phyloP scores from a whole-genome alignment of 2,329 filamentous ascomycete species.

The Paracamarosporium sp. region DNA sequence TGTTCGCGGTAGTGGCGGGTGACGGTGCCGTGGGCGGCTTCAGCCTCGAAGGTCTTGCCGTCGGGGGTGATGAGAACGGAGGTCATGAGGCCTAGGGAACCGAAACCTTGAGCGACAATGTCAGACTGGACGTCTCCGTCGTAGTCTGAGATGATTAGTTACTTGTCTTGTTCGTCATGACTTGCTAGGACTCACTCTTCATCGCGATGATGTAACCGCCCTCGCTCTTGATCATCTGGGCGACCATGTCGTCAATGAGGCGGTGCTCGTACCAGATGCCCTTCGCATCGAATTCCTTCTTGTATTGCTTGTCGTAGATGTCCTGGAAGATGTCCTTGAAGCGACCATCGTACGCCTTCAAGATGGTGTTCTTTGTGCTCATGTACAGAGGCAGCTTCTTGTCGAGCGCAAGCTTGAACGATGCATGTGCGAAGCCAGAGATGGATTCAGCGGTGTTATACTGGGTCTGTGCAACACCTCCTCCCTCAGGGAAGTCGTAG shows the following conservation, averaged over 20 bases:
- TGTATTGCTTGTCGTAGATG: conserved; percentile 87
- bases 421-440: conserved; percentile 90
- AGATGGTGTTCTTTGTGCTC: conserved; percentile 99
- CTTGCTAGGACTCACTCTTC: conserved; percentile 71
- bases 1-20: conserved; percentile 98
- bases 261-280: conserved; percentile 99
- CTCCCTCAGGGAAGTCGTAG: conserved; percentile 84
- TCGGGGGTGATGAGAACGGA: conserved; percentile 96
- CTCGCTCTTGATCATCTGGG: conserved; percentile 99
- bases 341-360: conserved; percentile 97
- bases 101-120: conserved; percentile 97
- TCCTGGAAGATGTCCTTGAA: conserved; percentile 99
- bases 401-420: conserved; percentile 91
- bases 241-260: conserved; percentile 99
- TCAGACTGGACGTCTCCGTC: conserved; percentile 99
- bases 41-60: conserved; percentile 95
- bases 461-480: conserved; percentile 90
- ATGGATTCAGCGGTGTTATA: conserved; percentile 99
- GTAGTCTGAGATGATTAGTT: conserved; percentile 71
- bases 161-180: conserved; percentile 3
- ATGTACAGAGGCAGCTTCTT: conserved; percentile 96
- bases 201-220: conserved; percentile 97
- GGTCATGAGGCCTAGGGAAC: conserved; percentile 97
- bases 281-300: conserved; percentile 86
- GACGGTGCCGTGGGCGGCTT: conserved; percentile 97